Evolutionary conservation across 768 basidiomycete species (phyloP), one percentile per base, ranked within the genome.

Genomic region (Tubosaeta sp.): DNA sequence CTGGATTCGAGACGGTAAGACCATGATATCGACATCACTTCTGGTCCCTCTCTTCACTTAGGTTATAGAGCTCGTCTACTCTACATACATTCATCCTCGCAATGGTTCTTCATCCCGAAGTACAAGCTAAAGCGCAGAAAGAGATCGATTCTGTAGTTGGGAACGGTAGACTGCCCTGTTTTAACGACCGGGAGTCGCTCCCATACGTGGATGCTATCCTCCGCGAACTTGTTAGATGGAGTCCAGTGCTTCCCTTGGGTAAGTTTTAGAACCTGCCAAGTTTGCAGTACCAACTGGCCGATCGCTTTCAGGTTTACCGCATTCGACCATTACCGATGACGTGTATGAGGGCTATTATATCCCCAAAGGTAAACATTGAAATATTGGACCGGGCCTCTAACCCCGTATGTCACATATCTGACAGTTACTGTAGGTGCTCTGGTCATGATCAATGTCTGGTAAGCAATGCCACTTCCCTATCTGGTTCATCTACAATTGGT

Each of bases 141-240:
- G 65, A 63, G 35, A 58, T 69, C 11, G 70, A 69, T 41, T 48
- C 51, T 11, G 59, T 69, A 6, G 49, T 69, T 3, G 60, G 59
- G 5, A 43, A 3, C 12, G 52, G 41, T 6, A 55, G 57, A 21
- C 47, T 71, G 0, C 67, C 70, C 9, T 14, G 48, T 19, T 67
- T 70, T 27, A 52, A 59, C 5, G 67, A 69, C 43, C 51, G 58
- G 38, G 40, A 49, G 1, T 48, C 54, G 4, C 59, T 77, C 11
- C 76, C 76, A 1, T 78, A 77, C 45, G 63, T 76, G 13, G 65
- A 62, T n/a, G 75, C 74, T 3, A 66, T 76, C 32, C 63, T 71
- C 6, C 71, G 64, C 42, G 76, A 78, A 48, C 43, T 62, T 16
- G 30, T 64, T 21, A 52, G 65, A 43, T 68, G 64, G 67, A 44